Base-by-base conservation (phyloP, 192 early-diverging fungal species). In the Chytriomyces hyalinus region DNA sequence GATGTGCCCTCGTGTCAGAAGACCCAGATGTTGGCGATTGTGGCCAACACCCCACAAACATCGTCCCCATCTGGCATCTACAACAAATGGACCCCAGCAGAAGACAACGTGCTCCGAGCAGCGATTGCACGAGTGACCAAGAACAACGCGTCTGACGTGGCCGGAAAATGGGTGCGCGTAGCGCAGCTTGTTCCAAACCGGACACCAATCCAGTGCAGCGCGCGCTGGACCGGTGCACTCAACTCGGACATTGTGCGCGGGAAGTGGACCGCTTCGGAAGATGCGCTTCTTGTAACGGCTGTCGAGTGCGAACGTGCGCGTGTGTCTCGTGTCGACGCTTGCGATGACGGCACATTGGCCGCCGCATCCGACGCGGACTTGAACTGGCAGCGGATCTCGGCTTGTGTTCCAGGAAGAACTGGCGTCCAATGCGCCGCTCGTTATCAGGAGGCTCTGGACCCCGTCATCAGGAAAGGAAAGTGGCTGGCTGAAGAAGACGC, bases 401-500 rank as follows among this genome's bases (percentile, higher is more conserved):
- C 91, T 74, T 84, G 84, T 66, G 91, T 97, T 61, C 82, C 84
- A 5, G 94, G 94, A 17, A 84, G 95, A 17, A 96, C 92, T 13
- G 93, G 93, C 72, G 92, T 93, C 73, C 94, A 96, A 75, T 97
- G 95, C 75, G 93, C 94, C 46, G 95, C 95, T 76, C 86, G 95
- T 43, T 97, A 95, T 91, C 85, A 91, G 26, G 95, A 96, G 84
- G 90, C 91, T 65, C 84, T 96, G 48, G 94, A 96, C 80, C 95
- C 95, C 8, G 73, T 24, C 8, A 69, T 83, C 60, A 76, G 84
- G 36, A 82, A 82, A 50, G 84, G 84, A 8, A 81, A 82, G 68
- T 85, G 84, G 84, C 44, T 63, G 17, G 47, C 47, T 5, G 80
- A 85, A 26, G 84, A 85, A 78, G 94, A 95, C 67, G 85, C 84